Conservation (phyloP, 352 stramenopile genomes). For the Aphanomyces invadans region DNA sequence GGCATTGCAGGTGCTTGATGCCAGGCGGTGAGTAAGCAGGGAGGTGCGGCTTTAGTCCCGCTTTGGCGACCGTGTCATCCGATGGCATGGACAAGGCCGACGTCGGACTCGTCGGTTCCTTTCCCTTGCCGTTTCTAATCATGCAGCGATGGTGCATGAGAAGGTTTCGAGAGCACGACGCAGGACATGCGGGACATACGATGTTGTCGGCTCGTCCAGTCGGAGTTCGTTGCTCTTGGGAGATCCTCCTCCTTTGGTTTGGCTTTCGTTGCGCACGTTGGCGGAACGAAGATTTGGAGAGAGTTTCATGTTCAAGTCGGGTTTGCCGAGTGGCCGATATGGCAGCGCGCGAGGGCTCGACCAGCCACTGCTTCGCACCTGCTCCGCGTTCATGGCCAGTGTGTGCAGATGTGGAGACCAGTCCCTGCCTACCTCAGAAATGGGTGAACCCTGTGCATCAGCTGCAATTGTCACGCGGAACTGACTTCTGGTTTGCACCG, state of each 20-base stretch:
- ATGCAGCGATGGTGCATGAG: neutral
- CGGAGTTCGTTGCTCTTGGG: slow-evolving; percentile 25
- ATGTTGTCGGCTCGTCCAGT: slow-evolving; percentile 22
- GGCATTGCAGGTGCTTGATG: slow-evolving; percentile 25
- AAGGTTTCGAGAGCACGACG: neutral
- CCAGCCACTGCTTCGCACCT: slow-evolving; percentile 36
- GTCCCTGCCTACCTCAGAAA: too few species aligned
- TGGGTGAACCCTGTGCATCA: neutral
- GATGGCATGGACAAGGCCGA: slow-evolving; percentile 27
- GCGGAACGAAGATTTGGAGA: slow-evolving; percentile 42
- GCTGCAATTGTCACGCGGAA: slow-evolving; percentile 43
- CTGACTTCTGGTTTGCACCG: slow-evolving; percentile 44
- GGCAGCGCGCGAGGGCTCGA: slow-evolving; percentile 62
- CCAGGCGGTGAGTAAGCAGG: slow-evolving; percentile 13
- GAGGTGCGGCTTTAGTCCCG: neutral
- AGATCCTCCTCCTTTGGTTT: slow-evolving; percentile 27
- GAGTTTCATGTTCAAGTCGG: slow-evolving; percentile 58
- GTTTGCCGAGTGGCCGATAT: slow-evolving; percentile 57
- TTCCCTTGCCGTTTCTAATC: neutral
- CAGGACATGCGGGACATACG: neutral
- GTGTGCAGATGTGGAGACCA: neutral
- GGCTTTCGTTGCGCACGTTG: slow-evolving; percentile 35
- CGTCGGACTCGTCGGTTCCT: slow-evolving; percentile 11
- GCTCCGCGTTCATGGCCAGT: neutral
- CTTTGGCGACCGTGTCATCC: slow-evolving; percentile 12